Conservation (phyloP, 2,329 filamentous ascomycete species). For the Lachnellula arida region DNA sequence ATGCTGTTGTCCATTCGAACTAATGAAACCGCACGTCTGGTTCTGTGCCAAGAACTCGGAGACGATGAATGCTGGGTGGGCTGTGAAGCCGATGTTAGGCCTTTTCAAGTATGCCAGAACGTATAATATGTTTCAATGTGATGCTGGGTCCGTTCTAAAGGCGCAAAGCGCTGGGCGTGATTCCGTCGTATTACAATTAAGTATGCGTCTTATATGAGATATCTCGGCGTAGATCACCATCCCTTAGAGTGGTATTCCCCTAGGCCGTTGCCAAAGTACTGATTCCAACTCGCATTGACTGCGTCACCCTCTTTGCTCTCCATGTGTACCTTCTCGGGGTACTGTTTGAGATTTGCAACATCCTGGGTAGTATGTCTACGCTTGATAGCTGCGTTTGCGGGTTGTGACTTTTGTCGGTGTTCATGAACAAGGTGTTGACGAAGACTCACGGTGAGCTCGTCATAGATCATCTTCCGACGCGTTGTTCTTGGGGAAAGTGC, state of each 20-base stretch:
- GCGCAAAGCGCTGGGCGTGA: constrained; percentile 10
- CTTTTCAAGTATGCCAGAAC: constrained; percentile 21
- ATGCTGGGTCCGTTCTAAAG: constrained; percentile 14
- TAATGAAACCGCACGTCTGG: constrained; percentile 18
- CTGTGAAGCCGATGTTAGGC: constrained; percentile 30
- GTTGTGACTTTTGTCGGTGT: constrained; percentile 87
- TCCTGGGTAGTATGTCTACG: constrained; percentile 87
- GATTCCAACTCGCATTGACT: constrained; percentile 71
- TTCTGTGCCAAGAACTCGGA: constrained; percentile 25
- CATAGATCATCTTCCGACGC: constrained; percentile 90
- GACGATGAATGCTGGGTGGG: constrained; percentile 28
- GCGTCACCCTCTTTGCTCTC: constrained; percentile 52
- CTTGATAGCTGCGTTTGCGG: constrained; percentile 83
- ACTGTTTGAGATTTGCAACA: constrained; percentile 80
- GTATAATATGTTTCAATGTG: constrained; percentile 16
- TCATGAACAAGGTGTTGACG: constrained; percentile 92
- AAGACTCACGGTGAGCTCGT: constrained; percentile 88
- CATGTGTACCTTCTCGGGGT: constrained; percentile 62
- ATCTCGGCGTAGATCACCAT: constrained; percentile 52
- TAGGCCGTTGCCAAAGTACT: constrained; percentile 77
- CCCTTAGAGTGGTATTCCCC: constrained; percentile 81
- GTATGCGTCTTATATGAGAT: constrained; percentile 20
- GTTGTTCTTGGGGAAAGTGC: constrained; percentile 89
- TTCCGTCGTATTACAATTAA: constrained; percentile 20
- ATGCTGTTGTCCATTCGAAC: constrained; percentile 5